Conservation (phyloP, 192 early-diverging fungal species). For the Helicostylum pulchrum region DNA sequence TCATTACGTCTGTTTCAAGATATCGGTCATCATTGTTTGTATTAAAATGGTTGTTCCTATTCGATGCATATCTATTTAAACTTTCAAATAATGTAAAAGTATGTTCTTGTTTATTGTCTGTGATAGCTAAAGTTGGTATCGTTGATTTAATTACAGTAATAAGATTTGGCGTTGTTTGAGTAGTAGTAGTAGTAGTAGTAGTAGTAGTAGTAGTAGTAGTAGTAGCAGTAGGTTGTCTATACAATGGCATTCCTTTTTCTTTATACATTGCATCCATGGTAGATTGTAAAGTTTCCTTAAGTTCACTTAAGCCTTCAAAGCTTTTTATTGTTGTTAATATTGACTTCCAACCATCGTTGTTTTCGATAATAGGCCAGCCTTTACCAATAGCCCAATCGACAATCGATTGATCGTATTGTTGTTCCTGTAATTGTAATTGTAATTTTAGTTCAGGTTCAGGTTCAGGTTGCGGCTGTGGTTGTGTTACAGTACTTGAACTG, state of each 20-base stretch:
- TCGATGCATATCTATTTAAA: background rate
- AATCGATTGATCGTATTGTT: background rate
- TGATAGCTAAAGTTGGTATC: too few species aligned
- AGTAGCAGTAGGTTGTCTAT: too few species aligned
- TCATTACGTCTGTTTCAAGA: background rate
- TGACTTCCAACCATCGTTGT: background rate
- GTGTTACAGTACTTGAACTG: too few species aligned
- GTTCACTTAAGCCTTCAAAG: slow-evolving; percentile 3
- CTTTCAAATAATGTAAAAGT: slow-evolving; percentile 4
- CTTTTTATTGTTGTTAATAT: slow-evolving; percentile 18
- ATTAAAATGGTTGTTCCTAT: background rate
- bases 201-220: too few species aligned
- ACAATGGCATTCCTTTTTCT: too few species aligned
- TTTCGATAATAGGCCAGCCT: slow-evolving; percentile 17
- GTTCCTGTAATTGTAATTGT: background rate
- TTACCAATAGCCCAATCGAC: background rate
- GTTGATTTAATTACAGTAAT: too few species aligned
- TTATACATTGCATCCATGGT: too few species aligned
- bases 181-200: too few species aligned
- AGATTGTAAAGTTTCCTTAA: too few species aligned
- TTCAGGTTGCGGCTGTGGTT: background rate
- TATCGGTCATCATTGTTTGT: background rate
- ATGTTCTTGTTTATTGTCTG: too few species aligned
- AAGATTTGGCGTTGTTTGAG: too few species aligned
- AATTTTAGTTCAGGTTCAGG: background rate